Evolutionary conservation across 2,329 filamentous ascomycete genomes (phyloP), one percentile per base, ranked within the genome.

Genomic region (Fusarium transvaalense): DNA sequence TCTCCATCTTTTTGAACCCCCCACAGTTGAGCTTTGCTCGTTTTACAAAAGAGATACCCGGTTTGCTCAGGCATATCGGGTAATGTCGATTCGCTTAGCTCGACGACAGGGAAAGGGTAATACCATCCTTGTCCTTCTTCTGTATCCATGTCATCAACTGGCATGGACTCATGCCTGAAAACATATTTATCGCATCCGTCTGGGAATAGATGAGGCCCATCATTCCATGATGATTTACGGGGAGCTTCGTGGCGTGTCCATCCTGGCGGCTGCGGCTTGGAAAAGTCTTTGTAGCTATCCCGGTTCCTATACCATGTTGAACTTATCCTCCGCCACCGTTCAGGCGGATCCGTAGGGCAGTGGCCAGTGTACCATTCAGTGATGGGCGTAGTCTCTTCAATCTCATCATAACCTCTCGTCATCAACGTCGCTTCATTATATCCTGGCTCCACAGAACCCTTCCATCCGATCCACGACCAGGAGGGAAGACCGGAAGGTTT

Each of bases 401-500:
- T 23, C 0, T 8, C 2, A 2, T 35, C 9, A 6, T 10, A 12
- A 5, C n/a, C 4, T 10, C 12, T 8, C 10, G 31, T 41, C 14
- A 29, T 14, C 10, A 64, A 13, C 4, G 3, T 35, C 3, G 21
- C 50, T 38, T 63, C 53, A 0, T 14, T 15, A 2, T 27, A 25
- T 4, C 2, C 10, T 13, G 32, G 6, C 2, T 19, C 2, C 6
- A 15, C 6, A 42, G 0, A 1, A 7, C 58, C 64, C 8, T 48
- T 17, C 62, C 64, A 68, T 1, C 62, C 62, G 1, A 68, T 17
- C 62, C 62, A 68, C 2, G 62, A 66, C 64, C 64, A 66, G 0
- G 62, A 68, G 3, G 64, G 64, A 2, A 66, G 53, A 0, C 15
- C 48, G 4, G 46, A 58, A 2, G 58, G 38, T 9, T 1, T 10